Percentiles rank a stretch among this genome's conserved stretches.
These are phyloP conservation scores for Viridothelium virens DNA, from an alignment of 495 filamentous ascomycete species.

Conservation along the genomic window DNA sequence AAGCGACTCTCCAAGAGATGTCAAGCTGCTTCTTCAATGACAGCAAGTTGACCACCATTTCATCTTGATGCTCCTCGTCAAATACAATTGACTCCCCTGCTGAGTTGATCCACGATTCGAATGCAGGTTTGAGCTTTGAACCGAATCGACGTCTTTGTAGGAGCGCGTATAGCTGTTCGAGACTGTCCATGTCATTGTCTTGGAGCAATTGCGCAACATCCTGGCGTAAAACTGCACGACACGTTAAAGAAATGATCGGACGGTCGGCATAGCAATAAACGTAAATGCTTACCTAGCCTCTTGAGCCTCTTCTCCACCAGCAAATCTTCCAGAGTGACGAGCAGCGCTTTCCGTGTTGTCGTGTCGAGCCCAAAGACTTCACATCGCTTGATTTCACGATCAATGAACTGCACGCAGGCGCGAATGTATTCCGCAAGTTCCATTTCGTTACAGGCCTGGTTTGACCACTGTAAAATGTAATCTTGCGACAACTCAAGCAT, in stretches of 20 bases:
- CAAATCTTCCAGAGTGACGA: slow-evolving; percentile 58
- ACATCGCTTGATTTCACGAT: slow-evolving; percentile 62
- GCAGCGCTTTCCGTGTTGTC: slow-evolving; percentile 68
- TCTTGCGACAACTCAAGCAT: slow-evolving; percentile 58
- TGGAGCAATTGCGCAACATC: slow-evolving; percentile 39
- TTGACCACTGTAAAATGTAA: slow-evolving; percentile 59
- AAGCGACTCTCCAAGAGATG: slow-evolving; percentile 60
- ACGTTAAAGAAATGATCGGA: slow-evolving; percentile 38
- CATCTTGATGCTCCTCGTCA: slow-evolving; percentile 63
- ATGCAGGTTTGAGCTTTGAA: slow-evolving; percentile 57
- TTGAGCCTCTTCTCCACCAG: slow-evolving; percentile 52
- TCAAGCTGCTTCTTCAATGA: slow-evolving; percentile 77
- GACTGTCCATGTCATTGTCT: slow-evolving; percentile 52
- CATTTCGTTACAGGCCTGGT: slow-evolving; percentile 46
- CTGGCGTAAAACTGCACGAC: neutral
- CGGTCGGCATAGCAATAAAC: slow-evolving; percentile 39
- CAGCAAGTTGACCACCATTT: slow-evolving; percentile 82
- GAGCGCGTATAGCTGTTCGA: slow-evolving; percentile 70
- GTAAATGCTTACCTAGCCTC: slow-evolving; percentile 22
- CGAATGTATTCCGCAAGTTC: slow-evolving; percentile 64
- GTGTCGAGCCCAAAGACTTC: slow-evolving; percentile 70
- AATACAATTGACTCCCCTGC: slow-evolving; percentile 73
- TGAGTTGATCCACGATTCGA: slow-evolving; percentile 67
- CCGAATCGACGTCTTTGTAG: slow-evolving; percentile 59
- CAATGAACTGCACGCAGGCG: slow-evolving; percentile 56